Percentiles rank a stretch among this genome's conserved stretches.
Evolutionary conservation across 768 basidiomycete species (phyloP).

Genomic region (Lactarius akahatsu): DNA sequence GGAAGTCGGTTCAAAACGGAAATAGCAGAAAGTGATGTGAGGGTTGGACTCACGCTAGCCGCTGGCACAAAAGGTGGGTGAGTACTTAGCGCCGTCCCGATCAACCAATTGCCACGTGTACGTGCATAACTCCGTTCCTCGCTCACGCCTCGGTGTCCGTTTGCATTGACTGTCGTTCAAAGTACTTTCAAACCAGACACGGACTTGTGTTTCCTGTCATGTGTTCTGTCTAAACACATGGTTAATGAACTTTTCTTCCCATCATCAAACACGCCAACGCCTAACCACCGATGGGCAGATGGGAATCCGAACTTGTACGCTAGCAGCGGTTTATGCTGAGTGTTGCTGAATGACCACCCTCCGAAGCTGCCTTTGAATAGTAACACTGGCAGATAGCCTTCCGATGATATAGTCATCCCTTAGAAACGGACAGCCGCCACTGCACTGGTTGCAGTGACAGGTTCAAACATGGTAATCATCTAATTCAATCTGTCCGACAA

Average conservation of each 20-base stretch:
- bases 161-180: no score
- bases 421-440: not conserved
- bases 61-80: not conserved
- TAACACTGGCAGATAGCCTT: not conserved
- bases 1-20: not conserved
- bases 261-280: not conserved
- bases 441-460: not conserved
- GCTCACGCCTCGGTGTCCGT: not conserved
- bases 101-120: not conserved
- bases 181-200: not conserved
- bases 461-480: not conserved
- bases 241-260: not conserved
- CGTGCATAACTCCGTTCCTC: not conserved
- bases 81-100: not conserved
- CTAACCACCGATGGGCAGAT: not conserved
- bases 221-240: not conserved
- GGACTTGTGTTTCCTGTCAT: not conserved
- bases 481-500: not conserved
- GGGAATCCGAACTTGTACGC: constrained; percentile 1
- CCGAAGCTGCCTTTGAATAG: not conserved
- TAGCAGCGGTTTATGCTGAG: constrained; percentile 7
- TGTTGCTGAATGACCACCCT: not conserved
- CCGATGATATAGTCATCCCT: constrained; percentile 14
- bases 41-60: constrained; percentile 7
- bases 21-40: not conserved